Conservation (phyloP, 768 basidiomycete species). For the Auricularia sp. region DNA sequence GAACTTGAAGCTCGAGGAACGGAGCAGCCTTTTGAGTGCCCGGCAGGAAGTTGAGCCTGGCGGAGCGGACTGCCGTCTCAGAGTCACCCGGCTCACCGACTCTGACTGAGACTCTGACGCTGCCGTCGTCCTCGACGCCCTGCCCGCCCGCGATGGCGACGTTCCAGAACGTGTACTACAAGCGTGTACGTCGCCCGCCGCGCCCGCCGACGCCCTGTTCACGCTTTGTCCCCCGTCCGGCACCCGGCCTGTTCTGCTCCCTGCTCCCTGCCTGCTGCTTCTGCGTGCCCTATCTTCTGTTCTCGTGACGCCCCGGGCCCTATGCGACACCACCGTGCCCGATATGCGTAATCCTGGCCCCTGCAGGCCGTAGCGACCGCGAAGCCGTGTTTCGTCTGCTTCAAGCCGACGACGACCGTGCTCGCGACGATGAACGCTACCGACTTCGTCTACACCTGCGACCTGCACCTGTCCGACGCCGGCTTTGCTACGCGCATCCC, state of each 20-base stretch:
- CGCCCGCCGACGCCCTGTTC: not conserved
- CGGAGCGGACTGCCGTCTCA: not conserved
- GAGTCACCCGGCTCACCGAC: not conserved
- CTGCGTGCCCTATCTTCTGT: not conserved
- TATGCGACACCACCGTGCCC: not conserved
- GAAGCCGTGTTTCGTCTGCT: conserved; percentile 70
- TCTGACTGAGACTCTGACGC: no score
- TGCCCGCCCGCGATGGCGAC: conserved; percentile 10
- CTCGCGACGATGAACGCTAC: conserved; percentile 73
- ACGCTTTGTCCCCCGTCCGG: not conserved
- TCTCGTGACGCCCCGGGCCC: not conserved
- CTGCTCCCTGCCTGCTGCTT: not conserved
- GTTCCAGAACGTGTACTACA: conserved; percentile 71
- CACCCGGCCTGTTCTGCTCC: not conserved
- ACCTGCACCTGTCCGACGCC: conserved; percentile 65
- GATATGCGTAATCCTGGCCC: not conserved
- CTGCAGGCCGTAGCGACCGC: conserved; percentile 64
- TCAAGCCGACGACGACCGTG: conserved; percentile 70
- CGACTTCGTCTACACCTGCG: conserved; percentile 83
- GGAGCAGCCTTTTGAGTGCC: not conserved
- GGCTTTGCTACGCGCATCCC: conserved; percentile 57
- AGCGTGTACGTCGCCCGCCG: conserved; percentile 48
- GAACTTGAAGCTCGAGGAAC: not conserved
- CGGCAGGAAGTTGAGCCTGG: not conserved
- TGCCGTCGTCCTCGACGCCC: not conserved